Conservation (phyloP, 2,329 filamentous ascomycete genomes). For the Onygenales sp. region DNA sequence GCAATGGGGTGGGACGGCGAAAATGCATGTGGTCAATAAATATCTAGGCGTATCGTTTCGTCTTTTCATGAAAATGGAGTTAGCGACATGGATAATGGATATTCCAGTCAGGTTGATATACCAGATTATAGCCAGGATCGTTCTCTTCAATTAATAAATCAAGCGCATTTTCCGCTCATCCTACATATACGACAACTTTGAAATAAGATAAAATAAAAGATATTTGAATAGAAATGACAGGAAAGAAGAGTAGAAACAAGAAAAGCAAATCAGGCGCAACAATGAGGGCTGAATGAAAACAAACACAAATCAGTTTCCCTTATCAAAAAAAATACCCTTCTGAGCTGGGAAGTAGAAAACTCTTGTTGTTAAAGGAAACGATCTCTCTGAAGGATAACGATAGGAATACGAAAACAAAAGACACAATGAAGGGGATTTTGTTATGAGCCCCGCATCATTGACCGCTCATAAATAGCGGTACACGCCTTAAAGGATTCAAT, state of each 20-base stretch:
- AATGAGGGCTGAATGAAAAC: background rate
- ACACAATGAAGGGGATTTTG: background rate
- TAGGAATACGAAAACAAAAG: background rate
- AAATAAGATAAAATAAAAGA: background rate
- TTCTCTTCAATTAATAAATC: background rate
- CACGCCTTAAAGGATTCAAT: background rate
- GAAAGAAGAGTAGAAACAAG: background rate
- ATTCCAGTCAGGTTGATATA: conserved; percentile 2
- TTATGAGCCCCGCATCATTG: background rate
- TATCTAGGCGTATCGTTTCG: background rate
- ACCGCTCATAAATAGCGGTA: background rate
- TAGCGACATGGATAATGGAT: background rate
- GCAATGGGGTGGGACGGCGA: background rate
- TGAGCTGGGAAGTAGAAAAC: background rate
- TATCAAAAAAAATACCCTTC: background rate
- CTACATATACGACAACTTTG: background rate
- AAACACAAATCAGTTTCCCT: background rate
- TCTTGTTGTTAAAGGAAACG: background rate
- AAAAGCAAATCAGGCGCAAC: background rate
- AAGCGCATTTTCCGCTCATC: background rate
- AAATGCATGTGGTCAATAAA: background rate
- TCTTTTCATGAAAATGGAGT: background rate
- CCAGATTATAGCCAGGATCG: background rate
- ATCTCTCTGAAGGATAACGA: background rate
- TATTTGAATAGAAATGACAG: background rate